Conservation (phyloP, 106 monocot genomes). For the Acorus calamus region DNA sequence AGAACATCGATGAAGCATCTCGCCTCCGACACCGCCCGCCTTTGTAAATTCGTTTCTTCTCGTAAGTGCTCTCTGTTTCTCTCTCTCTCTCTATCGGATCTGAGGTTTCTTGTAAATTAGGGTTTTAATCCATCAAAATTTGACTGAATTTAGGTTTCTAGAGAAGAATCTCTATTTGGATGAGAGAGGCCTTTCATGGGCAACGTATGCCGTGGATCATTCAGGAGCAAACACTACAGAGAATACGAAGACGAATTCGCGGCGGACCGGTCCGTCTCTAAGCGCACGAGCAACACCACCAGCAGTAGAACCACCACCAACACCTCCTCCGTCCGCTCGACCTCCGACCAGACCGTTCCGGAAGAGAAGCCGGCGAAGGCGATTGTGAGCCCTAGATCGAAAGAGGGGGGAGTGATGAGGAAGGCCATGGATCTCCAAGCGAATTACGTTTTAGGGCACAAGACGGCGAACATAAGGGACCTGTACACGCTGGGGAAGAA, state of each 20-base stretch:
- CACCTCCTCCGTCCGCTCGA: slow-evolving; percentile 8
- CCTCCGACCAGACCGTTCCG: neutral
- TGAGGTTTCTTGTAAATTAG: too few species aligned
- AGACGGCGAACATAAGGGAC: slow-evolving; percentile 41
- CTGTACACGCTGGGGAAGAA: slow-evolving; percentile 45
- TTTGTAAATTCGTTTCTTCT: too few species aligned
- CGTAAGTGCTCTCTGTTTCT: too few species aligned
- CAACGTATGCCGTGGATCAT: slow-evolving; percentile 48
- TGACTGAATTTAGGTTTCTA: too few species aligned
- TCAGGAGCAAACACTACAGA: slow-evolving; percentile 19
- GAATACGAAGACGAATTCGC: slow-evolving; percentile 3
- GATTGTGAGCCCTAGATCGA: too few species aligned
- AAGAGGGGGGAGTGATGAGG: slow-evolving; percentile 12
- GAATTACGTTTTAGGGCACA: slow-evolving; percentile 39
- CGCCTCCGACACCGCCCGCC: too few species aligned
- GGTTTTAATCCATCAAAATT: too few species aligned
- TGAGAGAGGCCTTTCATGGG: slow-evolving; percentile 30
- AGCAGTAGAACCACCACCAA: slow-evolving; percentile 1
- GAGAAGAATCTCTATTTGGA: too few species aligned
- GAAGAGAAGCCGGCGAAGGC: too few species aligned
- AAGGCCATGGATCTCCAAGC: slow-evolving; percentile 11
- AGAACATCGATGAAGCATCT: too few species aligned
- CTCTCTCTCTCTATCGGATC: too few species aligned
- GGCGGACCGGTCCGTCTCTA: slow-evolving; percentile 17
- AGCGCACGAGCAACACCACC: neutral